These are phyloP conservation scores for Microsporum audouinii DNA, from an alignment of 2,329 filamentous ascomycete genomes.

Conservation along the genomic window DNA sequence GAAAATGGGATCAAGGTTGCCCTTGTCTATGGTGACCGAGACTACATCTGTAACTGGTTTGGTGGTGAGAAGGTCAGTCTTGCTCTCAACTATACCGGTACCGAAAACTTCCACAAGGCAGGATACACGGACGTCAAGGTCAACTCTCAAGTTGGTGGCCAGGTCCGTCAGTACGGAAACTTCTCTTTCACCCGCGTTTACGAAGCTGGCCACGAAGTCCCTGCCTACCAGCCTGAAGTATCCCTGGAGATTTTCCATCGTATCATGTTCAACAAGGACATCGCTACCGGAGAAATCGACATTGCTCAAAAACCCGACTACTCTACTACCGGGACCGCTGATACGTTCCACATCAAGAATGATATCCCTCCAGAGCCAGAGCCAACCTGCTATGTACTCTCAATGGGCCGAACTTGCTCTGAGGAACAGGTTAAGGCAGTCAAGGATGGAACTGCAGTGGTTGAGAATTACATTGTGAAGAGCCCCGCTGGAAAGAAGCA, in stretches of 20 bases:
- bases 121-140: constrained; percentile 32
- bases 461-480: constrained; percentile 39
- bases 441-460: constrained; percentile 33
- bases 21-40: constrained; percentile 48
- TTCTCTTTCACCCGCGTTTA: constrained; percentile 35
- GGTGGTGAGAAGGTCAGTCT: constrained; percentile 40
- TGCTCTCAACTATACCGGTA: constrained; percentile 33
- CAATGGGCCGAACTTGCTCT: constrained; percentile 31
- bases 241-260: constrained; percentile 45
- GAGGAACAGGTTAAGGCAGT: constrained; percentile 35
- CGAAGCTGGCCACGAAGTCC: constrained; percentile 28
- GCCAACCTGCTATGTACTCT: constrained; percentile 36
- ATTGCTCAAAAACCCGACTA: constrained; percentile 30
- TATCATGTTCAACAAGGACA: constrained; percentile 40
- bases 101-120: constrained; percentile 31
- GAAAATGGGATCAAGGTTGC: constrained; percentile 48
- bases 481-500: constrained; percentile 12
- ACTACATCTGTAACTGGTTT: constrained; percentile 43
- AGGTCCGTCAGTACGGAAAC: constrained; percentile 30
- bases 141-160: constrained; percentile 29
- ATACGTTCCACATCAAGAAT: constrained; percentile 37
- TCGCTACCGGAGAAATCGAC: constrained; percentile 43
- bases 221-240: constrained; percentile 45
- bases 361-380: constrained; percentile 30
- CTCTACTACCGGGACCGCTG: constrained; percentile 27